These are phyloP conservation scores for Omphalotus guepiniiformis DNA, from an alignment of 768 basidiomycete genomes.

Conservation along the genomic window DNA sequence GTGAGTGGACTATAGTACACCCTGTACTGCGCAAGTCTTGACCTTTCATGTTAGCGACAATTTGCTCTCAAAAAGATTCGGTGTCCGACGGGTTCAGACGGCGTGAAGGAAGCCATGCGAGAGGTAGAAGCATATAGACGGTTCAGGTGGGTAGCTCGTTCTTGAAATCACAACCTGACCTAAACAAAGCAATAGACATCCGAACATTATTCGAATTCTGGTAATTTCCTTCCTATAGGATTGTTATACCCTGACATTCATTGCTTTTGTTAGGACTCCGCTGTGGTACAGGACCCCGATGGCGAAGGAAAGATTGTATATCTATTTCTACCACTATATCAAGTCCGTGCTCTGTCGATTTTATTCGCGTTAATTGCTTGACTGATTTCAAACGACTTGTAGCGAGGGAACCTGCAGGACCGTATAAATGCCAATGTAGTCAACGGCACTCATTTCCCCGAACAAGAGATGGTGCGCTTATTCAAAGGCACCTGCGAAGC, in stretches of 20 bases:
- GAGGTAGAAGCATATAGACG: slow-evolving; percentile 92
- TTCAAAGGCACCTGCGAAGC: slow-evolving; percentile 96
- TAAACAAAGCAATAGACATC: slow-evolving; percentile 53
- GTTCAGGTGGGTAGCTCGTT: slow-evolving; percentile 67
- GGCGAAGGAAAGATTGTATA: slow-evolving; percentile 95
- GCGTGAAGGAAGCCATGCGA: slow-evolving; percentile 84
- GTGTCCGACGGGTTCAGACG: slow-evolving; percentile 84
- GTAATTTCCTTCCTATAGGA: slow-evolving; percentile 33
- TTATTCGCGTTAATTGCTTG: background rate
- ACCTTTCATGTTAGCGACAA: slow-evolving; percentile 50
- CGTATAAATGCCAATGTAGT: slow-evolving; percentile 84
- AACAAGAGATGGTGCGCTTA: slow-evolving; percentile 81
- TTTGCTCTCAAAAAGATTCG: slow-evolving; percentile 98
- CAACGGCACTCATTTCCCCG: slow-evolving; percentile 78
- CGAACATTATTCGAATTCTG: slow-evolving; percentile 94
- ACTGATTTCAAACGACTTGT: slow-evolving; percentile 7
- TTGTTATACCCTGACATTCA: slow-evolving; percentile 11
- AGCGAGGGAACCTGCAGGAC: slow-evolving; percentile 95
- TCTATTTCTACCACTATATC: slow-evolving; percentile 91
- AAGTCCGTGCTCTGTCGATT: no score
- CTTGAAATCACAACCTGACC: background rate
- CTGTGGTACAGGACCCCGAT: slow-evolving; percentile 89
- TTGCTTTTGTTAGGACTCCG: slow-evolving; percentile 64
- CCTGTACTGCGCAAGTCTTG: background rate
- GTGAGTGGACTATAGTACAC: slow-evolving; percentile 37